Percentiles rank a stretch among this genome's conserved stretches.
Conservation (phyloP, 2,329 filamentous ascomycete genomes). For the Helotiales sp. region DNA sequence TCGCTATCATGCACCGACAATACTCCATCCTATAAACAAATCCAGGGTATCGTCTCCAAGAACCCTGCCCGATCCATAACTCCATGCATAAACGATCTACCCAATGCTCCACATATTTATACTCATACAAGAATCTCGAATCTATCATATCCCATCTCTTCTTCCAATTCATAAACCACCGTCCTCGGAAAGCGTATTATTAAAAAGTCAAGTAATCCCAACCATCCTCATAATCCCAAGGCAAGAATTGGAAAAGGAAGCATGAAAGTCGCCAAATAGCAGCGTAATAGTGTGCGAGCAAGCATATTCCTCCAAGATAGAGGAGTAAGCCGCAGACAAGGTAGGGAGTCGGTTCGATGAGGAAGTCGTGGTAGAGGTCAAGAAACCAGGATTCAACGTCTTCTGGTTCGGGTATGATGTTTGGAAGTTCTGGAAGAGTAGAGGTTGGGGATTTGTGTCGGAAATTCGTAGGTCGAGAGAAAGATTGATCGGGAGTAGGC, state of each 20-base stretch:
- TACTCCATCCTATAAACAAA: conserved; percentile 11
- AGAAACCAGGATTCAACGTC: conserved; percentile 26
- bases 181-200: background rate
- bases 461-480: conserved; percentile 9
- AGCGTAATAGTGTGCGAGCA: conserved; percentile 24
- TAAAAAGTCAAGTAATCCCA: background rate
- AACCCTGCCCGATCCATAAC: background rate
- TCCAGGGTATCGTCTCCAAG: conserved; percentile 16
- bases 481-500: background rate
- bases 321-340: conserved; percentile 25
- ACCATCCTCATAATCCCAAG: conserved; percentile 27
- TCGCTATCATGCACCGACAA: background rate
- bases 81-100: background rate
- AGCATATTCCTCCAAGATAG: conserved; percentile 26
- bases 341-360: conserved; percentile 31
- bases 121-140: too few species aligned
- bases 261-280: conserved; percentile 20
- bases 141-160: too few species aligned
- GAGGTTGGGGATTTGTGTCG: conserved; percentile 6
- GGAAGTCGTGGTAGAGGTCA: conserved; percentile 29
- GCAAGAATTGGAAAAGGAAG: conserved; percentile 24
- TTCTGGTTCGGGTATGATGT: conserved; percentile 16
- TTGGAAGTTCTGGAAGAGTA: conserved; percentile 3
- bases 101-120: conserved; percentile 1
- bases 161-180: background rate